These are phyloP conservation scores for Arachis stenosperma DNA, from an alignment of 306 rosid genomes.

Conservation along the genomic window DNA sequence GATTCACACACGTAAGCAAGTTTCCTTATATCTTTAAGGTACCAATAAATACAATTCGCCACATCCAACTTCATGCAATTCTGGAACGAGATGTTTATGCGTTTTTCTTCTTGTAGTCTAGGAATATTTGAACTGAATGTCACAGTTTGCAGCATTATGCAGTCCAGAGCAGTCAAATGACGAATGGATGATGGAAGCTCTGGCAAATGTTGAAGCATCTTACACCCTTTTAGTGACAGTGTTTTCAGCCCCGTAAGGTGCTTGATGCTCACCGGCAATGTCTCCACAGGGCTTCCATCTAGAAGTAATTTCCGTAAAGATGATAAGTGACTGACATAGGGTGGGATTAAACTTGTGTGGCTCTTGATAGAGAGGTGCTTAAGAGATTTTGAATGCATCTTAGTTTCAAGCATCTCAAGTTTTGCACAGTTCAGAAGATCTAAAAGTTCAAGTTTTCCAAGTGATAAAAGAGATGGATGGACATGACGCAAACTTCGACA, in stretches of 20 bases:
- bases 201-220: neutral
- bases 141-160: slow-evolving; percentile 26
- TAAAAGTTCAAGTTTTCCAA: neutral
- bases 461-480: slow-evolving; percentile 6
- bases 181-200: too few species aligned
- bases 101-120: neutral
- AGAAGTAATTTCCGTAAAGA: neutral
- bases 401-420: neutral
- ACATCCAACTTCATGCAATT: neutral
- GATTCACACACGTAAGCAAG: neutral
- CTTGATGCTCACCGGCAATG: slow-evolving; percentile 31
- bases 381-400: neutral
- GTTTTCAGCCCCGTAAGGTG: neutral
- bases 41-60: neutral
- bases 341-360: neutral
- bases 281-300: slow-evolving; percentile 10
- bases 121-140: neutral
- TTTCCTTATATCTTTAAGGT: neutral
- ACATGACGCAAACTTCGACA: neutral
- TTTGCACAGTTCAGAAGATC: accelerated
- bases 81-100: neutral
- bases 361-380: accelerated
- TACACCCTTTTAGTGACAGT: neutral
- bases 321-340: neutral
- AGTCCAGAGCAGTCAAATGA: slow-evolving; percentile 1